These are phyloP conservation scores for Spirogloea muscicola DNA, from an alignment of 139 green algal genomes.

Conservation along the genomic window DNA sequence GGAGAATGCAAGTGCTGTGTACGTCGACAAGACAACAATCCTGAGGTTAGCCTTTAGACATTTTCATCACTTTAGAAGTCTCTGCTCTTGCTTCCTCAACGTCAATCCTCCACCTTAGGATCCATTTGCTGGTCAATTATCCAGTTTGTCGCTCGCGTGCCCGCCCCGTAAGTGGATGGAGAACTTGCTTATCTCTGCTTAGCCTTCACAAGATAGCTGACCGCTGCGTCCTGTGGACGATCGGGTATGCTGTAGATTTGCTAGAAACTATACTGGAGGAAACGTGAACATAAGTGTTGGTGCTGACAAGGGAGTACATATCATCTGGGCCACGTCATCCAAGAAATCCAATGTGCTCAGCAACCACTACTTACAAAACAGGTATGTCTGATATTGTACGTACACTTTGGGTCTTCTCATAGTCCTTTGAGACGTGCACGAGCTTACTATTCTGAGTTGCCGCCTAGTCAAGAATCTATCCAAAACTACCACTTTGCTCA, in stretches of 20 bases:
- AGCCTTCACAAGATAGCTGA: too few relatives aligned
- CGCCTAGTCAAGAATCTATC: not conserved
- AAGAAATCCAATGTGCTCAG: not conserved
- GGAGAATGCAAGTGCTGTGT: not conserved
- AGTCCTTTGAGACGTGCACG: not conserved
- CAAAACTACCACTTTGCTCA: not conserved
- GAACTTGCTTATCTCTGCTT: too few relatives aligned
- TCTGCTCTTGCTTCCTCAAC: not conserved
- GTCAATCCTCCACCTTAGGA: not conserved
- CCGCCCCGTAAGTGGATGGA: too few relatives aligned
- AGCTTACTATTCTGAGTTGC: not conserved
- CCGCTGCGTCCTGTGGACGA: too few relatives aligned
- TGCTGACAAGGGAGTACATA: not conserved
- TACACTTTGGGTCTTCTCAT: not conserved
- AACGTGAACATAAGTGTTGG: not conserved
- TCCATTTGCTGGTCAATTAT: too few relatives aligned
- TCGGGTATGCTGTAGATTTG: constrained; percentile 2
- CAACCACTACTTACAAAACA: constrained; percentile 8
- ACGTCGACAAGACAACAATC: not conserved
- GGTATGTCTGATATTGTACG: not conserved
- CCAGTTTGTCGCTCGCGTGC: too few relatives aligned
- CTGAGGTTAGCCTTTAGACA: not conserved
- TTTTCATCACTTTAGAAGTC: not conserved
- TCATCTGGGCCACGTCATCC: not conserved
- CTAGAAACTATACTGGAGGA: not conserved